Evolutionary conservation across 208 protist genomes (phyloP).

Genomic region (Tritrichomonas foetus): DNA sequence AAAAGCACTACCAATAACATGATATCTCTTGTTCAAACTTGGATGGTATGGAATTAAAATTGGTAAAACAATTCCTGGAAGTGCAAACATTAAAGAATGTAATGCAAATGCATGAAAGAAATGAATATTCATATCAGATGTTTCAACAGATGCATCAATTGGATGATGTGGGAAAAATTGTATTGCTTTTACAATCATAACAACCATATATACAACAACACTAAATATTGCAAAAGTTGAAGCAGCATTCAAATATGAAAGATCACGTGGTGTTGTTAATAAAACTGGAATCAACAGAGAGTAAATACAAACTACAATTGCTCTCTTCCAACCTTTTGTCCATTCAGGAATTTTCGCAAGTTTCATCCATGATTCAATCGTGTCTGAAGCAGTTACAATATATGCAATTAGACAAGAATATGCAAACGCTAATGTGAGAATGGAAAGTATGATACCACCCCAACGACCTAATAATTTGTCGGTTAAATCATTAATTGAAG

Average conservation of each 20-base stretch:
- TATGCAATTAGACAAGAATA: not conserved
- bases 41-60: not conserved
- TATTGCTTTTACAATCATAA: not conserved
- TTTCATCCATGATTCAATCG: not conserved
- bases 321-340: not conserved
- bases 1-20: not conserved
- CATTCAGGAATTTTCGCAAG: no score
- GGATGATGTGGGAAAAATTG: not conserved
- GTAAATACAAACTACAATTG: not conserved
- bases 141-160: not conserved
- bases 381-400: not conserved
- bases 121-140: not conserved
- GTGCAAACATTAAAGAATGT: constrained; percentile 2
- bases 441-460: not conserved
- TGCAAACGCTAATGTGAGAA: not conserved
- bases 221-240: not conserved
- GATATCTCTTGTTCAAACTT: not conserved
- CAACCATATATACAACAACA: not conserved
- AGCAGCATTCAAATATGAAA: not conserved
- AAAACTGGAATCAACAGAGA: not conserved
- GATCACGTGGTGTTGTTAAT: not conserved
- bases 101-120: constrained; percentile 24
- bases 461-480: not conserved
- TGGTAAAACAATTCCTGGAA: constrained; percentile 5
- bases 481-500: not conserved